phyloP scores from a whole-genome alignment of 2,329 filamentous ascomycete species.

The Fusarium nanum region DNA sequence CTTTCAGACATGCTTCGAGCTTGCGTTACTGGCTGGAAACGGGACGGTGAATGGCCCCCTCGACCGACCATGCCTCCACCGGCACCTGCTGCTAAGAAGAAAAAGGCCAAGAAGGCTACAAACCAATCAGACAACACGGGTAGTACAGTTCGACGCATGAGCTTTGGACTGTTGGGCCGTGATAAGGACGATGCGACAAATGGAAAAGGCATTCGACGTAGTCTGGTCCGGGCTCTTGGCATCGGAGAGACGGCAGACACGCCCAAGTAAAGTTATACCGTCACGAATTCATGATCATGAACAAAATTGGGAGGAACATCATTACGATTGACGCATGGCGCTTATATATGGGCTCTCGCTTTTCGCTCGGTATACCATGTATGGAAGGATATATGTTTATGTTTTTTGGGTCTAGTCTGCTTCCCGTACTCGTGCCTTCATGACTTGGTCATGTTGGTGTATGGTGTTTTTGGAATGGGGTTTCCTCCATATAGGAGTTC shows the following conservation, averaged over 20 bases:
- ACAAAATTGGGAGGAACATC: slow-evolving; percentile 23
- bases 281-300: slow-evolving; percentile 39
- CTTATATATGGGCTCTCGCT: slow-evolving; percentile 29
- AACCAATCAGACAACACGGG: slow-evolving; percentile 41
- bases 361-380: slow-evolving; percentile 12
- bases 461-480: slow-evolving; percentile 28
- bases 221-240: slow-evolving; percentile 60
- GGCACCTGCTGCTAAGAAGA: slow-evolving; percentile 54
- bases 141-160: slow-evolving; percentile 57
- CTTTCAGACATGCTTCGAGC: slow-evolving; percentile 82
- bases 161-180: slow-evolving; percentile 60
- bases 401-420: slow-evolving; percentile 8
- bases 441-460: neutral
- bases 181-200: slow-evolving; percentile 51
- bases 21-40: slow-evolving; percentile 91
- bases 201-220: slow-evolving; percentile 58
- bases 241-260: slow-evolving; percentile 49
- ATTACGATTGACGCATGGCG: slow-evolving; percentile 30
- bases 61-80: slow-evolving; percentile 58
- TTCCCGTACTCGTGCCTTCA: slow-evolving; percentile 1
- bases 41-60: slow-evolving; percentile 91
- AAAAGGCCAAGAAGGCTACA: slow-evolving; percentile 50
- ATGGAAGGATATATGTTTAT: slow-evolving; percentile 2
- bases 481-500: slow-evolving; percentile 10
- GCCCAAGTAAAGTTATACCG: slow-evolving; percentile 15